Conservation (phyloP, 331 rosid genomes). For the Phaseolus coccineus region DNA sequence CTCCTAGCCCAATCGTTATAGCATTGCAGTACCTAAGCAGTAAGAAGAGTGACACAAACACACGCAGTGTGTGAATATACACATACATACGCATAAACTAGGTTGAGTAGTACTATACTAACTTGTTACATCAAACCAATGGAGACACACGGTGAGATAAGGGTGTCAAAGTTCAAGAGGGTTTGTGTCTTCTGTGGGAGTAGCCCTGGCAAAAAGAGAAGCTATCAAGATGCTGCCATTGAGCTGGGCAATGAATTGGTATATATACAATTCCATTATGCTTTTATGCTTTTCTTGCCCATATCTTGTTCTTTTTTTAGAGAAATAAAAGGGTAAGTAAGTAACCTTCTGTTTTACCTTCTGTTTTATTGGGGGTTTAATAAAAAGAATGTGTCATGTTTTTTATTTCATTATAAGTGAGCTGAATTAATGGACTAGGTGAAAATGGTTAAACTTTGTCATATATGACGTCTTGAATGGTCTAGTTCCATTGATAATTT, state of each 20-base stretch:
- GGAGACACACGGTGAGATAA: constrained; percentile 76
- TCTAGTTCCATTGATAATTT: constrained; percentile 28
- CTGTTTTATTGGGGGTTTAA: constrained; percentile 13
- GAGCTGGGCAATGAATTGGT: constrained; percentile 98
- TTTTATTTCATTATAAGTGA: neutral
- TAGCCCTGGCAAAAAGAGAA: constrained; percentile 92
- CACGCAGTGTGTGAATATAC: neutral
- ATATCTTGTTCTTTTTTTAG: neutral
- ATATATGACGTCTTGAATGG: constrained; percentile 23
- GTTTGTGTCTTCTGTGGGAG: constrained; percentile 99
- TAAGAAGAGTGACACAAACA: neutral
- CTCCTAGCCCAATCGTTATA: constrained; percentile 6
- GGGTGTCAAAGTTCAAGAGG: constrained; percentile 82
- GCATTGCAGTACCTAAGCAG: neutral
- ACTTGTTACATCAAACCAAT: constrained; percentile 47
- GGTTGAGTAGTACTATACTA: neutral
- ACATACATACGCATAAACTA: neutral
- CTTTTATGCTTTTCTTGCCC: constrained; percentile 7
- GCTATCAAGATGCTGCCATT: constrained; percentile 95
- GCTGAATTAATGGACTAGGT: constrained; percentile 38
- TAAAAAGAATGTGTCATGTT: neutral
- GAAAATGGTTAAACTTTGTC: constrained; percentile 25
- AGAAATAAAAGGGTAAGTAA: neutral
- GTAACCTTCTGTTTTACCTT: constrained; percentile 1
- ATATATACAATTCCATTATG: constrained; percentile 2